Percentiles rank a stretch among this genome's conserved stretches.
These are phyloP conservation scores for Lachnellula occidentalis DNA, from an alignment of 2,329 filamentous ascomycete genomes.

Conservation along the genomic window DNA sequence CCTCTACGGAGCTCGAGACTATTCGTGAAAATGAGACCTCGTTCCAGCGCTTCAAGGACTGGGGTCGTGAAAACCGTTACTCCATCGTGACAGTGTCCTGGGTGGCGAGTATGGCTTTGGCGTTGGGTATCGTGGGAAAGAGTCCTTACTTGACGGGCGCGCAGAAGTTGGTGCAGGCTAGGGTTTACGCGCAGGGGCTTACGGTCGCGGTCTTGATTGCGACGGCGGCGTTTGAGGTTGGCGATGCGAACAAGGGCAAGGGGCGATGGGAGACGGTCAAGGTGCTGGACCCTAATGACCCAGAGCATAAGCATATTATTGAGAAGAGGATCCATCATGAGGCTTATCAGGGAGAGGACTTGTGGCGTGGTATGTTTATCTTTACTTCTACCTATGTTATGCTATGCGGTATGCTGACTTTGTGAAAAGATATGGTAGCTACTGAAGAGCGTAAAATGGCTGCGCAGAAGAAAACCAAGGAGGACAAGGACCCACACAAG, in stretches of 20 bases:
- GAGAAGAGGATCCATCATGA: conserved; percentile 87
- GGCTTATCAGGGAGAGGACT: conserved; percentile 80
- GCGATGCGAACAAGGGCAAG: conserved; percentile 69
- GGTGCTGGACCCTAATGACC: conserved; percentile 75
- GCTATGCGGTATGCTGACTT: conserved; percentile 11
- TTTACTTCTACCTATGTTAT: neutral
- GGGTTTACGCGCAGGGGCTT: conserved; percentile 69
- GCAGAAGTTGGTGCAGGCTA: conserved; percentile 70
- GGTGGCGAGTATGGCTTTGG: conserved; percentile 59
- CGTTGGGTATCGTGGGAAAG: conserved; percentile 57
- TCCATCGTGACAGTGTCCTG: conserved; percentile 63
- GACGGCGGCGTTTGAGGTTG: conserved; percentile 63
- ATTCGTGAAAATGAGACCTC: conserved; percentile 39
- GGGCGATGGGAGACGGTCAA: conserved; percentile 81
- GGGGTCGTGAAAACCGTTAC: conserved; percentile 65
- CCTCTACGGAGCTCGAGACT: conserved; percentile 16
- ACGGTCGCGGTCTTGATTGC: conserved; percentile 64
- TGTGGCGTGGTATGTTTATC: conserved; percentile 74
- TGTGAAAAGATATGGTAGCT: conserved; percentile 70
- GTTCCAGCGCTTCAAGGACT: conserved; percentile 60
- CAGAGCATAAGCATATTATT: conserved; percentile 74
- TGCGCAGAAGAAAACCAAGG: conserved; percentile 40
- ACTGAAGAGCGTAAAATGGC: conserved; percentile 63
- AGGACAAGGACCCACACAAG: neutral
- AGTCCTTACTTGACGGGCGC: conserved; percentile 55